Conservation (phyloP, 257 asterid genomes). For the Thymus quinquecostatus region DNA sequence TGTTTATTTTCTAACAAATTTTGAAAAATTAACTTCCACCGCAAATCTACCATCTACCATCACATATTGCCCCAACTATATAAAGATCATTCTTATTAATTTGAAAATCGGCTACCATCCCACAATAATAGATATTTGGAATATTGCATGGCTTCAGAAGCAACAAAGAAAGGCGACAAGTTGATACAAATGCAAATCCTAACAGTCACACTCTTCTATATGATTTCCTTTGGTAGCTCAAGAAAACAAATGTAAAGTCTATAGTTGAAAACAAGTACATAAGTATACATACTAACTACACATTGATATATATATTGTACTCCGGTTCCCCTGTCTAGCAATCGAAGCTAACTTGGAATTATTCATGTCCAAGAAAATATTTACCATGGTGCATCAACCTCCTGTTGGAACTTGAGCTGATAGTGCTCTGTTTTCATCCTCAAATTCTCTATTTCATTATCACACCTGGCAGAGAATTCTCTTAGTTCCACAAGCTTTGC, state of each 20-base stretch:
- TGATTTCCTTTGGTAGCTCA: conserved; percentile 14
- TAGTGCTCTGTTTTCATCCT: conserved; percentile 55
- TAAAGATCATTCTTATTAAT: too few species aligned
- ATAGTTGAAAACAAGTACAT: not conserved
- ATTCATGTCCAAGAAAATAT: conserved; percentile 21
- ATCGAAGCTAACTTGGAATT: conserved; percentile 17
- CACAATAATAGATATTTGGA: too few species aligned
- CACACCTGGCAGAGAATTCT: conserved; percentile 42
- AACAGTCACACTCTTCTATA: not conserved
- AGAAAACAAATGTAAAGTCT: conserved; percentile 21
- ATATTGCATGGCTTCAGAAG: conserved; percentile 1
- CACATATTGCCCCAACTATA: too few species aligned
- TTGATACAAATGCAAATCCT: not conserved
- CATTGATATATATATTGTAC: not conserved
- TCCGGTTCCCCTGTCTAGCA: not conserved
- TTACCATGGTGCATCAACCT: conserved; percentile 68
- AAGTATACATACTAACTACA: not conserved
- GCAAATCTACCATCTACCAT: too few species aligned
- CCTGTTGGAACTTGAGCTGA: conserved; percentile 54
- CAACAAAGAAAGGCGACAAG: not conserved
- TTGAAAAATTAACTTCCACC: too few species aligned
- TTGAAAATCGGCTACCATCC: too few species aligned
- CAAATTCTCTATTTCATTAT: conserved; percentile 42
- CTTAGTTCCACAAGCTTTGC: conserved; percentile 54
- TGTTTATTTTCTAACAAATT: too few species aligned